phyloP scores from a whole-genome alignment of 2,329 filamentous ascomycete species.

The Hypomyces rosellus region DNA sequence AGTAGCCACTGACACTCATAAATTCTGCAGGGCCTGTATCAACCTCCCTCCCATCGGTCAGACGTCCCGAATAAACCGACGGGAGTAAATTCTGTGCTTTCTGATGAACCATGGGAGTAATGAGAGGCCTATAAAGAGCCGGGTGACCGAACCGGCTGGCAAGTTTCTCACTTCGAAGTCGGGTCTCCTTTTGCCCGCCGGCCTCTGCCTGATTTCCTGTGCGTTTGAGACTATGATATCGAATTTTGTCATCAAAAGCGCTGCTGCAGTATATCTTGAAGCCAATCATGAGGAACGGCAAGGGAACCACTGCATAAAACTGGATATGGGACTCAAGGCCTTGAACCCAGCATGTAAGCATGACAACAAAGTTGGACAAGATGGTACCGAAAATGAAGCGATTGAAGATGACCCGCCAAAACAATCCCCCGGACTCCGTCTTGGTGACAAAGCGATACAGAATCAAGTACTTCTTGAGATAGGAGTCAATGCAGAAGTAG shows the following conservation, averaged over 20 bases:
- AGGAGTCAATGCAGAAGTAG: constrained; percentile 83
- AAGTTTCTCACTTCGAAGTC: constrained; percentile 59
- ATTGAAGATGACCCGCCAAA: constrained; percentile 89
- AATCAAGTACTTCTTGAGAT: constrained; percentile 90
- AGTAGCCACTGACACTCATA: constrained; percentile 63
- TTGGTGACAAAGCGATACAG: constrained; percentile 96
- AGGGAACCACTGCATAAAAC: constrained; percentile 64
- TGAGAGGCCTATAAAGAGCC: constrained; percentile 79
- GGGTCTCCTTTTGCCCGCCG: constrained; percentile 44
- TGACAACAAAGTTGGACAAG: constrained; percentile 71
- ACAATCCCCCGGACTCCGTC: constrained; percentile 88
- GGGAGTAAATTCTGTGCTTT: constrained; percentile 82
- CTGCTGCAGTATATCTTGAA: constrained; percentile 84
- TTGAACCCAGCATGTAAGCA: constrained; percentile 66
- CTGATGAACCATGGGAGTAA: constrained; percentile 91
- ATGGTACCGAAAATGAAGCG: constrained; percentile 79
- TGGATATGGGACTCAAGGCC: constrained; percentile 54
- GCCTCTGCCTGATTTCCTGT: constrained; percentile 41
- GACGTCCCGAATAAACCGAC: constrained; percentile 77
- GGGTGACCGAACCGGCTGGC: constrained; percentile 83
- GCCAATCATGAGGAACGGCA: constrained; percentile 68
- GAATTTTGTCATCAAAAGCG: constrained; percentile 70
- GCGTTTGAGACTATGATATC: constrained; percentile 69
- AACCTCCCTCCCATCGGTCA: constrained; percentile 59
- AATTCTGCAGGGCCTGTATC: constrained; percentile 49